Conservation (phyloP, 495 filamentous ascomycete species). For the Penicillium macrosclerotiorum region DNA sequence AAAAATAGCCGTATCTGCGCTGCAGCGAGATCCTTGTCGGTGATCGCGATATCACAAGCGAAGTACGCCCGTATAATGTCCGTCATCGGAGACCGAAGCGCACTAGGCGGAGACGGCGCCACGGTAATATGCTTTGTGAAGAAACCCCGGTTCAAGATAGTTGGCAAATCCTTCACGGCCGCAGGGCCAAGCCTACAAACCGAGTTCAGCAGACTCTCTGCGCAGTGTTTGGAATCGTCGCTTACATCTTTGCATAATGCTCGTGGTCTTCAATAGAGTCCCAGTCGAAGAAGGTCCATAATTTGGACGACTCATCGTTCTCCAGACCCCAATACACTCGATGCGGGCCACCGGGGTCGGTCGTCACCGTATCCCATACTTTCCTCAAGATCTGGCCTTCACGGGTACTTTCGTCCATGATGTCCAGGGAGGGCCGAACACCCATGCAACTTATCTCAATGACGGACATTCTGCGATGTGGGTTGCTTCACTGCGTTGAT, state of each 20-base stretch:
- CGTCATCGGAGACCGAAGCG: not conserved
- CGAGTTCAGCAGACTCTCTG: not conserved
- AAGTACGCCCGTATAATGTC: not conserved
- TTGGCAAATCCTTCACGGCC: not conserved
- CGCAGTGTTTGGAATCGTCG: no score
- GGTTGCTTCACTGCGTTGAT: no score
- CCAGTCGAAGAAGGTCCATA: slow-evolving; percentile 1
- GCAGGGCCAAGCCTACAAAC: not conserved
- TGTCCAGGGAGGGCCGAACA: not conserved
- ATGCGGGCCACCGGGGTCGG: not conserved
- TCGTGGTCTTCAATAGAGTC: not conserved
- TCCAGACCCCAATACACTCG: slow-evolving; percentile 1
- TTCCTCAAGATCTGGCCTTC: not conserved
- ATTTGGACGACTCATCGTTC: not conserved
- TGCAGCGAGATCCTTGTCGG: no score
- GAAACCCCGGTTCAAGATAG: not conserved
- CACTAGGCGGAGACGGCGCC: not conserved
- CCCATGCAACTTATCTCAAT: slow-evolving; percentile 1
- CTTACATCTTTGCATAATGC: not conserved
- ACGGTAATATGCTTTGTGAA: not conserved
- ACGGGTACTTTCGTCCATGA: not conserved
- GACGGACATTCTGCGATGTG: no score
- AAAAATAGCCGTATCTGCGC: not conserved
- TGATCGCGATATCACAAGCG: not conserved
- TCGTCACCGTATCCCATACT: not conserved